Percentiles rank a stretch among this genome's conserved stretches.
Conservation (phyloP, 1,139 yeast species). For the Yamadazyma dendronema region DNA sequence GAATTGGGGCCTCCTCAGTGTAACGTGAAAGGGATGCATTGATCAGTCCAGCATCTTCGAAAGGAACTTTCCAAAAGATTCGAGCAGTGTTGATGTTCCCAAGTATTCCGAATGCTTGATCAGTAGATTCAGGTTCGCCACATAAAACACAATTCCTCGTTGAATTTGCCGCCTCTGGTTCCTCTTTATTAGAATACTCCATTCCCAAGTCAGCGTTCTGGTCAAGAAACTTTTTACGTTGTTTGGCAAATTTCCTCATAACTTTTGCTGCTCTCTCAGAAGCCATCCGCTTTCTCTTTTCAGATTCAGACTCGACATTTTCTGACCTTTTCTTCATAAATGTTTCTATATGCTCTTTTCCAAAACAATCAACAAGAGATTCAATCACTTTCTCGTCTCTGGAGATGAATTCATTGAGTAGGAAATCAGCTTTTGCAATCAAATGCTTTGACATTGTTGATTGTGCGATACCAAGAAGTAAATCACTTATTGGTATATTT, state of each 20-base stretch:
- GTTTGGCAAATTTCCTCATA: conserved; percentile 42
- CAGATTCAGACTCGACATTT: conserved; percentile 34
- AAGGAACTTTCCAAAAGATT: conserved; percentile 51
- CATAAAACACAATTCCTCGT: conserved; percentile 61
- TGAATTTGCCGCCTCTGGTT: conserved; percentile 9
- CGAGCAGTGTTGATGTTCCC: conserved; percentile 36
- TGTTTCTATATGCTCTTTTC: conserved; percentile 48
- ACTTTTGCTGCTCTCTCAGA: conserved; percentile 37
- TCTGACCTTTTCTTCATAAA: conserved; percentile 32
- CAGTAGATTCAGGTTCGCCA: conserved; percentile 52
- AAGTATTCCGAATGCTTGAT: conserved; percentile 56
- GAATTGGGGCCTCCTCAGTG: conserved; percentile 18
- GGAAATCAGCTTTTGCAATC: conserved; percentile 52
- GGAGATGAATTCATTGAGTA: conserved; percentile 49
- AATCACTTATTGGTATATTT: conserved; percentile 54
- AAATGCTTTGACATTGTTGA: conserved; percentile 50
- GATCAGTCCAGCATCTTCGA: conserved; percentile 10
- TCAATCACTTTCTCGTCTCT: conserved; percentile 51
- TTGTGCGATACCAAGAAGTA: conserved; percentile 50
- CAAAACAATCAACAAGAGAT: conserved; percentile 55
- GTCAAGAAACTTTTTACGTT: conserved; percentile 37
- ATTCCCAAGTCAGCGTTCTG: conserved; percentile 25
- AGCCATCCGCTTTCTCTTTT: conserved; percentile 44
- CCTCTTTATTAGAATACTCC: conserved; percentile 12
- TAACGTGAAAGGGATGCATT: conserved; percentile 27